Conservation (phyloP, 2,329 filamentous ascomycete genomes). For the Annulohypoxylon truncatum region DNA sequence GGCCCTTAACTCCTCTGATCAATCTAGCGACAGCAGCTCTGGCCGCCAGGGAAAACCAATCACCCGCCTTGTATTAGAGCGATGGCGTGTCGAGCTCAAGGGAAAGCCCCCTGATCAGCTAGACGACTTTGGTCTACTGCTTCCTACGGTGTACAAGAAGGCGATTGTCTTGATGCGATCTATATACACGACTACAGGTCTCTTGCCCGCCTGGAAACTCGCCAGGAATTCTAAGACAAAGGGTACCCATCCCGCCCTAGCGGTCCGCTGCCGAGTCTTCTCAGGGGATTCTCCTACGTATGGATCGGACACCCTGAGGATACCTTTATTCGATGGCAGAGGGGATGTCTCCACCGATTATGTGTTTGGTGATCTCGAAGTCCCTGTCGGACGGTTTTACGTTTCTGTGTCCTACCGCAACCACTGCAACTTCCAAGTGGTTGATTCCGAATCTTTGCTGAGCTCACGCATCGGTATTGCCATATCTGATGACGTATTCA, state of each 20-base stretch:
- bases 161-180: conserved; percentile 94
- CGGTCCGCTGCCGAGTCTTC: conserved; percentile 82
- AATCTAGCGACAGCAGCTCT: conserved; percentile 60
- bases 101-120: conserved; percentile 61
- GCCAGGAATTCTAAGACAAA: conserved; percentile 78
- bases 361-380: conserved; percentile 84
- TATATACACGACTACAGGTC: conserved; percentile 82
- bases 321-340: conserved; percentile 74
- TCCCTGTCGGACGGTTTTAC: conserved; percentile 85
- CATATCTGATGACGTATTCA: conserved; percentile 87
- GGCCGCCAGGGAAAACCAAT: conserved; percentile 59
- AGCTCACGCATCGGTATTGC: conserved; percentile 91
- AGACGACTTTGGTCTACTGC: conserved; percentile 69
- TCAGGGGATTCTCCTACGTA: conserved; percentile 67
- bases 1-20: conserved; percentile 74
- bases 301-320: conserved; percentile 75
- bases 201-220: conserved; percentile 89
- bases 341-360: conserved; percentile 78
- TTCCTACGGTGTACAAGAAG: conserved; percentile 96
- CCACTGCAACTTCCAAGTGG: conserved; percentile 90
- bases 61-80: conserved; percentile 85
- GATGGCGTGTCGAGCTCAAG: conserved; percentile 89
- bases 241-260: conserved; percentile 73
- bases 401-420: conserved; percentile 86
- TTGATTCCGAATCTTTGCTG: conserved; percentile 88